Evolutionary conservation across 1,284 basidiomycete species (phyloP), one percentile per base, ranked within the genome.

Genomic region (Apiotrichum porosum): DNA sequence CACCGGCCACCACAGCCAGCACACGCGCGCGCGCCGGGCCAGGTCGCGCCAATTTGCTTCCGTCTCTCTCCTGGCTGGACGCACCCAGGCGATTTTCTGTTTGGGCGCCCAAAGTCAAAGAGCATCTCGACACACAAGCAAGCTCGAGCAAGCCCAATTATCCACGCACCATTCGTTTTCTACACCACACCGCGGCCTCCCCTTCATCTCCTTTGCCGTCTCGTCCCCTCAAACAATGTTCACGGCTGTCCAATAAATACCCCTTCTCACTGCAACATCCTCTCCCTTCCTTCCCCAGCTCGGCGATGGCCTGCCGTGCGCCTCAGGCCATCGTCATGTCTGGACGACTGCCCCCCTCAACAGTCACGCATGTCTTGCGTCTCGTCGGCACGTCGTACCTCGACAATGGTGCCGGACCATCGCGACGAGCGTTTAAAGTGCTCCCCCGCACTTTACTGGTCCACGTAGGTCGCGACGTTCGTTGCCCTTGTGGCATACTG

Each of bases 281-380:
- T 12, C 26, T 34, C 6, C 23, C 23, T 18, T 6, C 19, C 17
- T 24, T 36, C 14, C 23, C 26, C 18, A n/a, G 30, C 17, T 5
- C 24, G 53, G 53, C 53, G 53, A 55, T 55, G 53, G 53, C 53
- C 53, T 49, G 53, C 37, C 28, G 46, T 15, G 31, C 32, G 23
- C 38, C 38, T 8, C 49, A 49, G 49, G 49, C 47, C 46, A 52
- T 51, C 53, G 49, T 49, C 53, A 55, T 55, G 46, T 50, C 48
- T 17, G 51, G 42, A 9, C 49, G 53, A 9, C 40, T 47, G 15
- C 43, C 50, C 4, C 50, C 53, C 15, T 45, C 49, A 21, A 49
- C 53, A 3, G 40, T 51, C 9, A 46, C 49, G 4, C 53, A 55
- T 21, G 53, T 55, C 17, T 41, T 55, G 22, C 40, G 47, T 9